Conservation (phyloP, 805 yeast genomes). For the Brettanomyces naardenensis region DNA sequence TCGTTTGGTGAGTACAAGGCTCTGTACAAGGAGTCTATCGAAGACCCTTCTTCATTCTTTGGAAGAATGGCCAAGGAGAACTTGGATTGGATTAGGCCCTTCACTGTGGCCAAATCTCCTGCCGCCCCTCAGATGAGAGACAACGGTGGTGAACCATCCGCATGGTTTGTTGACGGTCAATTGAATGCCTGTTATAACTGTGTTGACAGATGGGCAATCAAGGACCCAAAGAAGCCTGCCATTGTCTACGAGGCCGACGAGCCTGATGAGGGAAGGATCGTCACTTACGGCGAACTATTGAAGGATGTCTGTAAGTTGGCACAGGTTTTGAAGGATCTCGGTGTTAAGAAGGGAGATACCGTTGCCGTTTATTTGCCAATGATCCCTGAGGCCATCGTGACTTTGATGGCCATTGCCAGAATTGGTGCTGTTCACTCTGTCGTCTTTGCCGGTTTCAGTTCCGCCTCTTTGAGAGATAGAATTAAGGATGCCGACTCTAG, state of each 20-base stretch:
- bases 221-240: slow-evolving; percentile 65
- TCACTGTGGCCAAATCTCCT: slow-evolving; percentile 40
- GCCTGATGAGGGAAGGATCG: slow-evolving; percentile 49
- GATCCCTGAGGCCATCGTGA: slow-evolving; percentile 72
- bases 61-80: slow-evolving; percentile 43
- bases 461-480: slow-evolving; percentile 65
- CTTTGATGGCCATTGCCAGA: slow-evolving; percentile 71
- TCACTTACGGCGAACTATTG: slow-evolving; percentile 67
- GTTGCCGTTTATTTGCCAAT: slow-evolving; percentile 84
- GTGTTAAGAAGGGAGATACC: slow-evolving; percentile 74
- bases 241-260: slow-evolving; percentile 79
- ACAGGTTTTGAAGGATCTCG: slow-evolving; percentile 56
- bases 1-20: slow-evolving; percentile 42
- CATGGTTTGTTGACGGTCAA: slow-evolving; percentile 78
- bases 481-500: slow-evolving; percentile 65
- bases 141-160: slow-evolving; percentile 41
- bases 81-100: slow-evolving; percentile 47
- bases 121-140: slow-evolving; percentile 33
- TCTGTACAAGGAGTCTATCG: slow-evolving; percentile 47
- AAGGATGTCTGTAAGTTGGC: slow-evolving; percentile 66
- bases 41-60: slow-evolving; percentile 46
- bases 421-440: slow-evolving; percentile 83
- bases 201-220: slow-evolving; percentile 74
- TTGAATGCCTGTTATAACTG: slow-evolving; percentile 75
- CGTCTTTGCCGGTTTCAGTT: slow-evolving; percentile 77